Evolutionary conservation across 2,329 filamentous ascomycete genomes (phyloP).

Genomic region (Venturia pyrina): DNA sequence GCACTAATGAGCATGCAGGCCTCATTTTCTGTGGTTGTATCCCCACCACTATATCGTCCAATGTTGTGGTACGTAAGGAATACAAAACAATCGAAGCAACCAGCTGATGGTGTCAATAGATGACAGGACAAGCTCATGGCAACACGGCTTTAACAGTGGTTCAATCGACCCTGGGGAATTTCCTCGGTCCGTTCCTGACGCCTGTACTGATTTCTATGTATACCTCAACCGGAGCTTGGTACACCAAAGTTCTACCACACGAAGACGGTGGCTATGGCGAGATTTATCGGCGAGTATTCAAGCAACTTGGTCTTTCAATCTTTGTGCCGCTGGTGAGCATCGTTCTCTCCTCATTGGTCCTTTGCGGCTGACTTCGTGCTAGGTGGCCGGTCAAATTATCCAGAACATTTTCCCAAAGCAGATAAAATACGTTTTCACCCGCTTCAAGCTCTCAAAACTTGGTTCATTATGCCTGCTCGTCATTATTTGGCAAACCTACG

Average conservation of each 20-base stretch:
- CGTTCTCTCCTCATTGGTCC: not conserved
- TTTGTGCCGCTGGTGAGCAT: constrained; percentile 45
- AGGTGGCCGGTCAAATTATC: constrained; percentile 48
- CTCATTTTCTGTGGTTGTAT: constrained; percentile 44
- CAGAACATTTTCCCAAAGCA: constrained; percentile 45
- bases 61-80: constrained; percentile 42
- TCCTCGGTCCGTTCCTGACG: constrained; percentile 57
- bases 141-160: constrained; percentile 43
- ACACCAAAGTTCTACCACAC: constrained; percentile 46
- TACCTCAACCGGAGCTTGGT: constrained; percentile 43
- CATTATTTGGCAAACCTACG: constrained; percentile 57
- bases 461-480: constrained; percentile 36
- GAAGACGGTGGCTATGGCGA: constrained; percentile 42
- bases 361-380: not conserved
- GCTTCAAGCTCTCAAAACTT: constrained; percentile 36
- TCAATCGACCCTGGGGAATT: constrained; percentile 60
- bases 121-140: constrained; percentile 59
- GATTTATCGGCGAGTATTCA: constrained; percentile 58
- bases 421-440: constrained; percentile 43
- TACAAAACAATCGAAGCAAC: too few relatives aligned
- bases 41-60: constrained; percentile 63
- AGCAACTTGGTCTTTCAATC: constrained; percentile 58
- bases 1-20: not conserved
- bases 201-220: constrained; percentile 55
- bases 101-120: constrained; percentile 21